Base-by-base conservation (phyloP, 306 rosid species). In the Dryas octopetala region DNA sequence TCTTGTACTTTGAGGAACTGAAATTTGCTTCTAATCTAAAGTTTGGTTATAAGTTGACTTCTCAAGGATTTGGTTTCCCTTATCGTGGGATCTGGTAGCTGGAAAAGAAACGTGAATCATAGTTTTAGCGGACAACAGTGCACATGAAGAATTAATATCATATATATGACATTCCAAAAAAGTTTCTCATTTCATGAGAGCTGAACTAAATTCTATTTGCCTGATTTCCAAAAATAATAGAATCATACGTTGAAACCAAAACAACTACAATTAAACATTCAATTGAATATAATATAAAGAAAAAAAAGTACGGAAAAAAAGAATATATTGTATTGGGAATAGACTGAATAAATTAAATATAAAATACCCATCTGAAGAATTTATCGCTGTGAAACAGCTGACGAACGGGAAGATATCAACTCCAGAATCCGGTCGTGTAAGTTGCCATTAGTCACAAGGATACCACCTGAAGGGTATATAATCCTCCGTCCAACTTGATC, bases 381-480 rank as follows among this genome's bases (percentile, higher is more conserved):
- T 16, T 13, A 17, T 44, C 32, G 38, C 41, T 16, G 40, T 70
- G 79, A 78, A 78, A 71, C 69, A 48, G 69, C 61, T 14, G 72
- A 50, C 74, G 80, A 67, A 66, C 81, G 58, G 63, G 82, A 84
- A 75, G 87, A 76, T 77, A 86, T 87, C 70, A 90, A 72, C 71
- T 83, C 81, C 73, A 91, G 75, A 73, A 94, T 81, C 60, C 76
- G 84, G 58, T 86, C 9, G 49, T 90, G 98, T 53, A 92, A 68
- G 68, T 19, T 81, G 78, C 88, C 82, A 66, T 92, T 92, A 54
- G 90, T 80, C 67, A 79, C 90, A 74, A 92, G 92, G 80, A 94
- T 75, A 28, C 98, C 98, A 5, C 87, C 91, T 0, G 85, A 76
- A 17, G 97, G 97, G 49, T 69, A 88, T 79, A 94, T 84, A 83